A percentile compares a stretch with the other conserved stretches of the same genome.
phyloP scores from a whole-genome alignment of 441 rosid genomes.

The Bocquillonia castaneifolia region DNA sequence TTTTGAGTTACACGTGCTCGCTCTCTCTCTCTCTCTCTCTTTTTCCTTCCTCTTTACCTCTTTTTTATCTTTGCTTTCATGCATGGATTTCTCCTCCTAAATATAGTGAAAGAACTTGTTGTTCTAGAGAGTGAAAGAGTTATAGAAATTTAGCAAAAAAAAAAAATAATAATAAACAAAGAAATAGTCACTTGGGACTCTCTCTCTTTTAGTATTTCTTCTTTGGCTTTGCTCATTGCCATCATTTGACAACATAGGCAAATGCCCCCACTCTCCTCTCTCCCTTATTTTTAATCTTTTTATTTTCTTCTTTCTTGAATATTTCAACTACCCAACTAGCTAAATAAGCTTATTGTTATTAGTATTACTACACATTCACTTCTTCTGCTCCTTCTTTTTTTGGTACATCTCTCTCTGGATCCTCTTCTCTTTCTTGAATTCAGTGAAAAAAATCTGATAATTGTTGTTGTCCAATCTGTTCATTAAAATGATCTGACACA shows the following conservation, averaged over 20 bases:
- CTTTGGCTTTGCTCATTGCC: slow-evolving; percentile 29
- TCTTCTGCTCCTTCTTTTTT: not conserved
- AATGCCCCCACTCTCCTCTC: slow-evolving; percentile 11
- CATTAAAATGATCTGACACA: slow-evolving; percentile 13
- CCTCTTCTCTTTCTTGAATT: not conserved
- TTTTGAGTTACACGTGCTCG: slow-evolving; percentile 41
- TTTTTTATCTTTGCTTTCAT: slow-evolving; percentile 44
- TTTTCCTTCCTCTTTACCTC: slow-evolving; percentile 13
- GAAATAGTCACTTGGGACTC: slow-evolving; percentile 2
- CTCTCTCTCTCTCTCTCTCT: slow-evolving; percentile 7
- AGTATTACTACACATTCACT: not conserved
- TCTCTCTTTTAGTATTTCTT: slow-evolving; percentile 14
- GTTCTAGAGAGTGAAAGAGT: not conserved
- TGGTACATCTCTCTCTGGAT: not conserved
- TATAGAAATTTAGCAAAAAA: not conserved
- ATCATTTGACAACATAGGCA: slow-evolving; percentile 36
- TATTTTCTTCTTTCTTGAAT: slow-evolving; percentile 15
- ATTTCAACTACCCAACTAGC: slow-evolving; percentile 28
- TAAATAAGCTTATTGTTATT: slow-evolving; percentile 1
- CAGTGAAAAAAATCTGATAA: slow-evolving; percentile 12
- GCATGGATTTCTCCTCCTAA: slow-evolving; percentile 66
- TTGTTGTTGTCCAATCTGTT: slow-evolving; percentile 15
- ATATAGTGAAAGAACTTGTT: slow-evolving; percentile 20
- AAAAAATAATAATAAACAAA: no score
- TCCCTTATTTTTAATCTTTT: slow-evolving; percentile 5